Percentiles rank a stretch among this genome's conserved stretches.
These are phyloP conservation scores for Pythium brachiatum DNA, from an alignment of 352 stramenopile genomes.

Conservation along the genomic window DNA sequence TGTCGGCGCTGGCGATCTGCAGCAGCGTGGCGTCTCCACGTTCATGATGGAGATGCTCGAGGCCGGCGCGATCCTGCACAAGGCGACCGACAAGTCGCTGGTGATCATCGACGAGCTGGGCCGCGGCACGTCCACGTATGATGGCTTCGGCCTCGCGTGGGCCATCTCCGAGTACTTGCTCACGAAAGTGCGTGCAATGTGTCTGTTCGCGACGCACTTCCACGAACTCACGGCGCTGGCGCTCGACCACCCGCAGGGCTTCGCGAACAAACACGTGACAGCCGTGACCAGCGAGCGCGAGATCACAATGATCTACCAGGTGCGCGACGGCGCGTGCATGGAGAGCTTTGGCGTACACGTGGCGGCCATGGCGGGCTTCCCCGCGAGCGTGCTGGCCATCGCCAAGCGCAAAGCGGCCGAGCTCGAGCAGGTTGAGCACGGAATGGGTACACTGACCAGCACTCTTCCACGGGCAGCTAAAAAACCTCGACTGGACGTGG, in stretches of 20 bases:
- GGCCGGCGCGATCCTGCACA: slow-evolving; percentile 94
- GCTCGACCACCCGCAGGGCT: slow-evolving; percentile 59
- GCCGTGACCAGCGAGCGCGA: slow-evolving; percentile 79
- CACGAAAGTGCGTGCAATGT: slow-evolving; percentile 84
- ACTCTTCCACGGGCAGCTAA: slow-evolving; percentile 41
- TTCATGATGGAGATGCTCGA: slow-evolving; percentile 99
- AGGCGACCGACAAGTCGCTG: slow-evolving; percentile 91
- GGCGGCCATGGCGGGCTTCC: slow-evolving; percentile 96
- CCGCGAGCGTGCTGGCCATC: slow-evolving; percentile 88
- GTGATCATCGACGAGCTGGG: slow-evolving; percentile 99
- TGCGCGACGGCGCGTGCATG: slow-evolving; percentile 94
- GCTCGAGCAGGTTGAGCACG: slow-evolving; percentile 86
- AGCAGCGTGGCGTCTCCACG: slow-evolving; percentile 97
- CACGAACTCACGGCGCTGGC: slow-evolving; percentile 97
- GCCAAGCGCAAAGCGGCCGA: slow-evolving; percentile 93
- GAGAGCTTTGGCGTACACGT: slow-evolving; percentile 99
- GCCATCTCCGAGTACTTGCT: slow-evolving; percentile 98
- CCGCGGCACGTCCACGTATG: slow-evolving; percentile 97
- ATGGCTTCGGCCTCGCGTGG: slow-evolving; percentile 96
- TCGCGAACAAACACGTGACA: slow-evolving; percentile 97
- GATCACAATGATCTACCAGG: slow-evolving; percentile 92
- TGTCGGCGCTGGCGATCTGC: slow-evolving; percentile 96
- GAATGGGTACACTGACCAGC: slow-evolving; percentile 30
- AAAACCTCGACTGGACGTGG: slow-evolving; percentile 40
- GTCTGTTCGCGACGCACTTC: slow-evolving; percentile 98